phyloP scores from a whole-genome alignment of 768 basidiomycete genomes.

The Ramaria sp. region DNA sequence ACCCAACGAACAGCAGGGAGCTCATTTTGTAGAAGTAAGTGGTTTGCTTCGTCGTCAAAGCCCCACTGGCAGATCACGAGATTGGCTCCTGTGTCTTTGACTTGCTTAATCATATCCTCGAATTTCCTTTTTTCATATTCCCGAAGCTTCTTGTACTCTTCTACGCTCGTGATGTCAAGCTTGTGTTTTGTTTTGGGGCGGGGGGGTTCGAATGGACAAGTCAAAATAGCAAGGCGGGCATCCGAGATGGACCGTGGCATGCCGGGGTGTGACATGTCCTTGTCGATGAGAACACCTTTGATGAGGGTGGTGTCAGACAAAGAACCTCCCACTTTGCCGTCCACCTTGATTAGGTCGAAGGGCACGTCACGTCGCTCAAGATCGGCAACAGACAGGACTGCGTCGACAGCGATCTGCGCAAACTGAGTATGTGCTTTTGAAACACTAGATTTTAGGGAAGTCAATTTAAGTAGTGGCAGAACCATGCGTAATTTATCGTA shows the following conservation, averaged over 20 bases:
- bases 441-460: constrained; percentile 43
- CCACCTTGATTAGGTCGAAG: constrained; percentile 98
- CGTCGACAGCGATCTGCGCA: constrained; percentile 95
- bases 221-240: constrained; percentile 91
- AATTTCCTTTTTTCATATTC: constrained; percentile 97
- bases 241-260: constrained; percentile 88
- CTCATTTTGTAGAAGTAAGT: constrained; percentile 94
- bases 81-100: constrained; percentile 95
- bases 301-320: constrained; percentile 92
- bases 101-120: constrained; percentile 89
- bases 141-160: constrained; percentile 91
- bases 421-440: constrained; percentile 95
- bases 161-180: constrained; percentile 91
- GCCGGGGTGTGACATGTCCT: constrained; percentile 98
- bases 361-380: constrained; percentile 89
- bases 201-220: constrained; percentile 98
- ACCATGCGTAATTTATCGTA: constrained; percentile 27
- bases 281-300: constrained; percentile 97
- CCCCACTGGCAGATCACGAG: constrained; percentile 99
- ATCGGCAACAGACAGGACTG: constrained; percentile 91
- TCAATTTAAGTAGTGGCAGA: constrained; percentile 1
- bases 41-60: constrained; percentile 99
- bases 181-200: constrained; percentile 99
- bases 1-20: constrained; percentile 98
- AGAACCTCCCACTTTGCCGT: constrained; percentile 96